These are phyloP conservation scores for Chaetomiaceae sp. DNA, from an alignment of 2,329 filamentous ascomycete species.

Conservation along the genomic window DNA sequence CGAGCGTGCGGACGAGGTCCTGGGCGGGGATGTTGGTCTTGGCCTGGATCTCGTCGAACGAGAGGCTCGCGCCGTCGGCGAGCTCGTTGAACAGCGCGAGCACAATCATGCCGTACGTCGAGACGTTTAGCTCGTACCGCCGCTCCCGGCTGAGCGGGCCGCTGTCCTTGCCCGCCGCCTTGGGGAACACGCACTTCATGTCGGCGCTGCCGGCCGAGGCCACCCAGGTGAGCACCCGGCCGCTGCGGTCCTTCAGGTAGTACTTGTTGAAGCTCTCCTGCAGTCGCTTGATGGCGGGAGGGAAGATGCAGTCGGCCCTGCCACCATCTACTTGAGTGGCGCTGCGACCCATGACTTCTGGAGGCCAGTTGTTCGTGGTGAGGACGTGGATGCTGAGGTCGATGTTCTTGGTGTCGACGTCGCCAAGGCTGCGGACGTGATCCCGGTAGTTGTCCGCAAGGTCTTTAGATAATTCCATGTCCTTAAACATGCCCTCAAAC, in stretches of 20 bases:
- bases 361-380: constrained; percentile 91
- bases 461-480: constrained; percentile 83
- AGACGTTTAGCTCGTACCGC: constrained; percentile 84
- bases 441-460: constrained; percentile 70
- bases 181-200: constrained; percentile 71
- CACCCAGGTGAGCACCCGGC: constrained; percentile 81
- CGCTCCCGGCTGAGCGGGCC: constrained; percentile 55
- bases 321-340: constrained; percentile 42
- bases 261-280: constrained; percentile 83
- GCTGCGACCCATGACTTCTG: constrained; percentile 70
- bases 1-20: constrained; percentile 72
- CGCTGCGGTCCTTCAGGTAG: constrained; percentile 81
- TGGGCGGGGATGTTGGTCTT: constrained; percentile 69
- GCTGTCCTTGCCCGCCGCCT: constrained; percentile 63
- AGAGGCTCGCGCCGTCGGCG: constrained; percentile 42
- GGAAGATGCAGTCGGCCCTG: constrained; percentile 60
- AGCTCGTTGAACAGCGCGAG: constrained; percentile 85
- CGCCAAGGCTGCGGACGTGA: constrained; percentile 50
- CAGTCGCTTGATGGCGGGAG: constrained; percentile 64
- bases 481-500: constrained; percentile 96
- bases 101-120: constrained; percentile 88
- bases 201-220: constrained; percentile 71
- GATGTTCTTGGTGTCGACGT: constrained; percentile 54
- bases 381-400: constrained; percentile 82
- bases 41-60: constrained; percentile 73